These are phyloP conservation scores for Talaromyces amestolkiae DNA, from an alignment of 2,329 filamentous ascomycete species.

Conservation along the genomic window DNA sequence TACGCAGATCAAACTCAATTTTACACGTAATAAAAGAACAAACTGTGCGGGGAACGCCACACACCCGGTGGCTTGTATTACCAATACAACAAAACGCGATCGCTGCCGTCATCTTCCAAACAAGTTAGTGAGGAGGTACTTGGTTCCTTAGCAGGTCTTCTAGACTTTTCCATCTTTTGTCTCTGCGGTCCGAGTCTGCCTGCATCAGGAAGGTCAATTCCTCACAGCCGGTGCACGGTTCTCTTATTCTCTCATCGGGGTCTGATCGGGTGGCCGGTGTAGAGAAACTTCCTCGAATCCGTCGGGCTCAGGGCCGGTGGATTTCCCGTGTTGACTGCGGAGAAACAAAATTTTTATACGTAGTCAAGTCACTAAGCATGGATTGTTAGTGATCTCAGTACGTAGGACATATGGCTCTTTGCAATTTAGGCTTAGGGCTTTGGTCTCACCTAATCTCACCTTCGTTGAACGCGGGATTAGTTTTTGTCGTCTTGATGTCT, in stretches of 20 bases:
- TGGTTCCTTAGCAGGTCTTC: neutral
- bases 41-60: neutral
- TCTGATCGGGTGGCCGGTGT: neutral
- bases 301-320: neutral
- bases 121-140: neutral
- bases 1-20: neutral
- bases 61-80: constrained; percentile 1
- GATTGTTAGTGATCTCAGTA: no score
- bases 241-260: neutral
- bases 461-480: neutral
- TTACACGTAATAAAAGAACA: neutral
- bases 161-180: neutral
- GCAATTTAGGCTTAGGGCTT: neutral
- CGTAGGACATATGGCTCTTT: no score
- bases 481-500: neutral
- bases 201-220: neutral
- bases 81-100: neutral
- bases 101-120: neutral
- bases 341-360: no score
- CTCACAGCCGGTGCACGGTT: neutral
- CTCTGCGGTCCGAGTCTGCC: neutral
- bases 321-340: neutral
- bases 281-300: neutral
- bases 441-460: neutral
- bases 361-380: no score